These are phyloP conservation scores for Yarrowia sp. DNA, from an alignment of 805 yeast species.

Conservation along the genomic window DNA sequence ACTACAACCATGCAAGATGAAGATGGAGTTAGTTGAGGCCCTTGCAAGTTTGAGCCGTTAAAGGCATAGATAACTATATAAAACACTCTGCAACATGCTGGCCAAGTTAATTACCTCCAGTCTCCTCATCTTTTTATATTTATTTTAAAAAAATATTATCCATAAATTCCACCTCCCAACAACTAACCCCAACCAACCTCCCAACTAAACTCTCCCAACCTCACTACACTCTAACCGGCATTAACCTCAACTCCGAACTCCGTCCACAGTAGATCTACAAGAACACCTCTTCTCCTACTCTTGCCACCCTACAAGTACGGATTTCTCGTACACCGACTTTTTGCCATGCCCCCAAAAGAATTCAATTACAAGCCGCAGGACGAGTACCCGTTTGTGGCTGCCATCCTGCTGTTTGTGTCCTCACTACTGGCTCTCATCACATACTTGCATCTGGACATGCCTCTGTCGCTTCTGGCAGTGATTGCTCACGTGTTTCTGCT, in stretches of 20 bases:
- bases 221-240: background rate
- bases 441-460: constrained; percentile 13
- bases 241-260: background rate
- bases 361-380: constrained; percentile 26
- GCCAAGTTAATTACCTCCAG: too few relatives aligned
- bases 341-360: background rate
- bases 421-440: constrained; percentile 9
- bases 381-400: constrained; percentile 23
- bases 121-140: too few relatives aligned
- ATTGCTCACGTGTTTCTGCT: constrained; percentile 15
- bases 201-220: too few relatives aligned
- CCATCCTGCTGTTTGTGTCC: background rate
- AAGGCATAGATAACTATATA: too few relatives aligned
- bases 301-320: background rate
- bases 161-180: too few relatives aligned
- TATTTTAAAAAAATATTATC: too few relatives aligned
- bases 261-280: background rate
- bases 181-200: too few relatives aligned
- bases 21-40: too few relatives aligned
- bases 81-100: too few relatives aligned
- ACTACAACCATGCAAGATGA: too few relatives aligned
- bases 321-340: too few relatives aligned
- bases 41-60: too few relatives aligned
- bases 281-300: background rate
- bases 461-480: constrained; percentile 10